These are phyloP conservation scores for Nicotiana tabacum DNA, from an alignment of 257 asterid species.

Conservation along the genomic window DNA sequence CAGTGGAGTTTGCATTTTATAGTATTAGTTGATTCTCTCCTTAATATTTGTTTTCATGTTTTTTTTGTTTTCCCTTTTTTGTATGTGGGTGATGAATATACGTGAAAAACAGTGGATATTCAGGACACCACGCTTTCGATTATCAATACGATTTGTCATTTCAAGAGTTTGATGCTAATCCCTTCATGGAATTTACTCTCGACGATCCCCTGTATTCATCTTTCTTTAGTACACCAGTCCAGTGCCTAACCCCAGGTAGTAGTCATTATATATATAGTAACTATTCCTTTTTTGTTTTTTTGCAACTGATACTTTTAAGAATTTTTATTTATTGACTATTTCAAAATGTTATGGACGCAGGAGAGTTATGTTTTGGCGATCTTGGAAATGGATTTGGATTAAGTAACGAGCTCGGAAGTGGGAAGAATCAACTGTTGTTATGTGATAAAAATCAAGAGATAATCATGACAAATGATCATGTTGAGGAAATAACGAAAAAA, in stretches of 20 bases:
- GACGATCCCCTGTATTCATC: constrained; percentile 28
- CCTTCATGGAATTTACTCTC: constrained; percentile 14
- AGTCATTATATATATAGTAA: neutral
- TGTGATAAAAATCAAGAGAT: constrained; percentile 8
- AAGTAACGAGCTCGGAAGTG: neutral
- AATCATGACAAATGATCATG: neutral
- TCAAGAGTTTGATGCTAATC: constrained; percentile 13
- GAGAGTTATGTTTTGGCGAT: constrained; percentile 5
- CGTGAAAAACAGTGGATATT: neutral
- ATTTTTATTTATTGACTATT: neutral
- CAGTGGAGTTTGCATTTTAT: neutral
- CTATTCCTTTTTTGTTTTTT: neutral
- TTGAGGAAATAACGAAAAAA: constrained; percentile 2
- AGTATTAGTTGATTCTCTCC: neutral
- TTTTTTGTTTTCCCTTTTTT: neutral
- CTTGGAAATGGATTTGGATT: constrained; percentile 15
- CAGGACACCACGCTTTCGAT: neutral
- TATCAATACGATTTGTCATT: neutral
- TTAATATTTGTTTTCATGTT: neutral
- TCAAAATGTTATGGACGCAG: neutral
- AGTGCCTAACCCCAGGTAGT: constrained; percentile 33
- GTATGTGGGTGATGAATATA: neutral
- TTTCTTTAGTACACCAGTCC: constrained; percentile 16
- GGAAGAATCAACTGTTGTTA: constrained; percentile 11
- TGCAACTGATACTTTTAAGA: no score